phyloP scores from a whole-genome alignment of 805 yeast species.

The Ogataea angusta region DNA sequence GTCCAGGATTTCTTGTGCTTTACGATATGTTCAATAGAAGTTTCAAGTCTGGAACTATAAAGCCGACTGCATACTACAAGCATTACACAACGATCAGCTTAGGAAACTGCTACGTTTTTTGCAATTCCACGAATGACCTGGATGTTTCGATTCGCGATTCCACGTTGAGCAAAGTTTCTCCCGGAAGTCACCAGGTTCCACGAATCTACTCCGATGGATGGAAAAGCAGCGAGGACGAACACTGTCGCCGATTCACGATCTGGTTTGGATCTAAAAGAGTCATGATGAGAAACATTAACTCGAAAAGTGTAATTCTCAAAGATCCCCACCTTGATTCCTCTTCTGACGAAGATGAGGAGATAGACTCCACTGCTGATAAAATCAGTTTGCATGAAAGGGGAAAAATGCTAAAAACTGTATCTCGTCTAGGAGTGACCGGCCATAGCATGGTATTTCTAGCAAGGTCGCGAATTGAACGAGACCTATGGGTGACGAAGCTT shows the following conservation, averaged over 20 bases:
- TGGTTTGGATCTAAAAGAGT: constrained; percentile 74
- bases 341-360: constrained; percentile 6
- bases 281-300: constrained; percentile 26
- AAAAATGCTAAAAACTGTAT: constrained; percentile 42
- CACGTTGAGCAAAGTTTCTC: constrained; percentile 42
- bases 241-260: constrained; percentile 71
- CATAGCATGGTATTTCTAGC: constrained; percentile 72
- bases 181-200: constrained; percentile 61
- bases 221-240: constrained; percentile 75
- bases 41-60: constrained; percentile 38
- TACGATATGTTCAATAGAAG: constrained; percentile 51
- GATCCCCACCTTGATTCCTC: constrained; percentile 7
- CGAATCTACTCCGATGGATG: constrained; percentile 79
- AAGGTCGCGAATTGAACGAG: constrained; percentile 76
- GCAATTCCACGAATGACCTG: constrained; percentile 58
- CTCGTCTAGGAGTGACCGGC: constrained; percentile 65
- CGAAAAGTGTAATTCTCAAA: constrained; percentile 3
- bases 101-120: constrained; percentile 67
- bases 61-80: constrained; percentile 46
- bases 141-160: constrained; percentile 48
- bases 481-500: constrained; percentile 66
- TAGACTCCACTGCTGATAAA: constrained; percentile 5
- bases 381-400: constrained; percentile 7
- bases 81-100: constrained; percentile 61
- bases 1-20: constrained; percentile 66